These are phyloP conservation scores for Eucalyptus tenuipes DNA, from an alignment of 345 rosid genomes.

Conservation along the genomic window DNA sequence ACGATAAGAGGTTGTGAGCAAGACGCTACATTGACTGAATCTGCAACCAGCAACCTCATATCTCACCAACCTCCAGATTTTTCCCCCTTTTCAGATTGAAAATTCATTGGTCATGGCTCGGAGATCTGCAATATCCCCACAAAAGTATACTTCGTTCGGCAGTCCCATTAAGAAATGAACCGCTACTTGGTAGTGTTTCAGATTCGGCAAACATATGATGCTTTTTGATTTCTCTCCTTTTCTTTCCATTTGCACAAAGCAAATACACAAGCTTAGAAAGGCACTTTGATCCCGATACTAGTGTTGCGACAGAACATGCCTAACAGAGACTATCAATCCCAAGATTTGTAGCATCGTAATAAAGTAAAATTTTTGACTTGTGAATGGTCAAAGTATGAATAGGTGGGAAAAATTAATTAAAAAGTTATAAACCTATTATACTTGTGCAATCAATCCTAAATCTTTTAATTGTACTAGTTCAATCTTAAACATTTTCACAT, in stretches of 20 bases:
- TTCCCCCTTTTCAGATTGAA: not conserved
- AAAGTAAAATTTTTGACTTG: not conserved
- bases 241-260: not conserved
- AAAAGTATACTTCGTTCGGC: not conserved
- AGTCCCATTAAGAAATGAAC: not conserved
- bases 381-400: not conserved
- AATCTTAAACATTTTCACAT: rapidly evolving
- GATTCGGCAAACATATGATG: not conserved
- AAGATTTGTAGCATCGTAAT: not conserved
- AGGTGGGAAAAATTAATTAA: not conserved
- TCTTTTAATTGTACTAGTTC: not conserved
- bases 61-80: not conserved
- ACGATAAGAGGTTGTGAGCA: not conserved
- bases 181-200: not conserved
- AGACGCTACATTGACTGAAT: not conserved
- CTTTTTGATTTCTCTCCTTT: not conserved
- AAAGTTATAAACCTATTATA: too few relatives aligned
- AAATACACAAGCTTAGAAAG: not conserved
- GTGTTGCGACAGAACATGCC: not conserved
- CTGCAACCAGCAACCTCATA: not conserved
- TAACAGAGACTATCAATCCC: not conserved
- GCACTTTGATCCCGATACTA: not conserved
- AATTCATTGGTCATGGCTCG: not conserved
- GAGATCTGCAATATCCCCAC: not conserved
- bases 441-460: not conserved